A percentile compares a stretch with the other conserved stretches of the same genome.
These are phyloP conservation scores for Botrytis elliptica DNA, from an alignment of 2,329 filamentous ascomycete genomes.

Conservation along the genomic window DNA sequence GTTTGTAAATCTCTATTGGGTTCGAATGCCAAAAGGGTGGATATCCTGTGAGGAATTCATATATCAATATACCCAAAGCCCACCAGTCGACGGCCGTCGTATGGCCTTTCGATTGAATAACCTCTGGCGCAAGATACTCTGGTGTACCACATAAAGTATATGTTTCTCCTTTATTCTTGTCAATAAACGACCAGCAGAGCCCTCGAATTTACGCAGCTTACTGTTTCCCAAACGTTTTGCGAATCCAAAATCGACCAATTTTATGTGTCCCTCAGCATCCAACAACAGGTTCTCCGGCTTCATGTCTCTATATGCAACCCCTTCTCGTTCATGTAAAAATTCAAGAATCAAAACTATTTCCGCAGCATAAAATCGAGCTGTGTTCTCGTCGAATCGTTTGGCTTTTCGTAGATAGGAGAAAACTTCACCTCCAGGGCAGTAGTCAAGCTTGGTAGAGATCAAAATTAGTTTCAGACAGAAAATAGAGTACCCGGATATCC, in stretches of 20 bases:
- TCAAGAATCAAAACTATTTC: conserved; percentile 82
- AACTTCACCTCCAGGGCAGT: conserved; percentile 79
- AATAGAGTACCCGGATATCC: background rate
- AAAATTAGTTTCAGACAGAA: background rate
- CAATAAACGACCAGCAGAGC: conserved; percentile 4
- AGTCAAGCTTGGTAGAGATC: conserved; percentile 57
- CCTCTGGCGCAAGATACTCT: conserved; percentile 80
- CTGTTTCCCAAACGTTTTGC: conserved; percentile 71
- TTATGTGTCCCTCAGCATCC: conserved; percentile 75
- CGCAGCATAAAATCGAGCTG: conserved; percentile 77
- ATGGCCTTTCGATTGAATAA: conserved; percentile 79
- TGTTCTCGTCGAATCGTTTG: conserved; percentile 74
- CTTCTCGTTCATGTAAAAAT: conserved; percentile 75
- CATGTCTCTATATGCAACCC: conserved; percentile 76
- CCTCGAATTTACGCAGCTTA: conserved; percentile 36
- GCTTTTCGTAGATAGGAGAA: conserved; percentile 79
- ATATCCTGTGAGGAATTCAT: conserved; percentile 81
- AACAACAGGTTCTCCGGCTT: conserved; percentile 84
- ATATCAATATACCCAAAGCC: conserved; percentile 80
- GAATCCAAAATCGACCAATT: conserved; percentile 82
- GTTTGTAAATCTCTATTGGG: conserved; percentile 82
- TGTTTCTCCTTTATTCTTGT: conserved; percentile 39
- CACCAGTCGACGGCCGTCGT: conserved; percentile 82
- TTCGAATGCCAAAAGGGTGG: conserved; percentile 87
- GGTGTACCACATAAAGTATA: conserved; percentile 83